phyloP scores from a whole-genome alignment of 257 asterid genomes.

The Petunia secreta region DNA sequence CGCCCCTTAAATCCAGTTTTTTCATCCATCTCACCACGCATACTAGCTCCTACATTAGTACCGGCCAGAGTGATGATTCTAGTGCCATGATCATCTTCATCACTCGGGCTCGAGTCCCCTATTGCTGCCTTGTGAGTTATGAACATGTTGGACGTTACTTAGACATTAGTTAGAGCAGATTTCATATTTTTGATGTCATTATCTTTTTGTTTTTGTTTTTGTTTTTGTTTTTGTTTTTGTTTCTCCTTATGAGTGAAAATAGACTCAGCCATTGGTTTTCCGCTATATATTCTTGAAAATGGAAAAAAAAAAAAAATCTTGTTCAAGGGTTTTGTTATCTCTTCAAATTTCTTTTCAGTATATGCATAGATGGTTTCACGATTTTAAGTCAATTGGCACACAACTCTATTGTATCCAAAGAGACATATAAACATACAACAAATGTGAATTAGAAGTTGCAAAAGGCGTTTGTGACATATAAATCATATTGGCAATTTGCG shows the following conservation, averaged over 20 bases:
- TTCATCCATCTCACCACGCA: slow-evolving; percentile 64
- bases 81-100: slow-evolving; percentile 51
- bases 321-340: slow-evolving; percentile 29
- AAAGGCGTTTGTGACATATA: no score
- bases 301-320: slow-evolving; percentile 27
- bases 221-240: slow-evolving; percentile 42
- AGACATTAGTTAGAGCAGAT: slow-evolving; percentile 60
- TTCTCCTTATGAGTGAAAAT: slow-evolving; percentile 34
- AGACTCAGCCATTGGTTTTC: slow-evolving; percentile 33
- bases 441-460: no score
- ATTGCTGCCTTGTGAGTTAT: slow-evolving; percentile 33
- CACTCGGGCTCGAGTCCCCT: slow-evolving; percentile 37
- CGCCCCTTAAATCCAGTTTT: slow-evolving; percentile 38
- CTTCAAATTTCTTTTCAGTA: neutral
- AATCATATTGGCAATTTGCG: no score
- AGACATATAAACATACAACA: no score
- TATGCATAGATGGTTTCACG: no score
- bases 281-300: neutral
- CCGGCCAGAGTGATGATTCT: slow-evolving; percentile 82
- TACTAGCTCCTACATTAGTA: slow-evolving; percentile 81
- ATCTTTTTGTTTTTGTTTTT: slow-evolving; percentile 48
- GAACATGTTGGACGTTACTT: slow-evolving; percentile 43
- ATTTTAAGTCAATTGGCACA: no score
- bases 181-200: slow-evolving; percentile 65
- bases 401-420: no score